Evolutionary conservation across 2,329 filamentous ascomycete species (phyloP), one percentile per base, ranked within the genome.

Genomic region (Arthrobotrys sinensis): DNA sequence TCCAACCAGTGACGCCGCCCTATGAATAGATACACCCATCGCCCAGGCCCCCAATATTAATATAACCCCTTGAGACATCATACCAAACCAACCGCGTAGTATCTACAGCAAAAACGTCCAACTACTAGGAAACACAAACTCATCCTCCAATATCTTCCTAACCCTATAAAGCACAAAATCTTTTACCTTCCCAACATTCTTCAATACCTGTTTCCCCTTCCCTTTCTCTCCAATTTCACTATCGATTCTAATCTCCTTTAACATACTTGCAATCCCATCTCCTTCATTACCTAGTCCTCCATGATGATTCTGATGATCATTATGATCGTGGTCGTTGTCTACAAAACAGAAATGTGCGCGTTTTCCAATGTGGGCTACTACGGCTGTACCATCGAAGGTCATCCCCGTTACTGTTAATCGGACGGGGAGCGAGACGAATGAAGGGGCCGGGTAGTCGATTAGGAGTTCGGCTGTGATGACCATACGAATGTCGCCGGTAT

Each of bases 161-260:
- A 99, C 96, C 85, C 98, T 95, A 84, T 98, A 95, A 76, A 99
- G 87, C 71, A 99, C 93, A 84, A 99, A 99, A 82, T 93, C 92
- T 86, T 99, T 96, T 73, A 99, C 96, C 87, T 99, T 99, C 76
- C 96, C 95, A 62, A 99, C 95, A 84, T 99, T 99, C 87, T 97
- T 98, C 77, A 99, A 86, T 55, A 95, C 96, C 86, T 97, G 95
- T 85, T 96, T 97, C 28, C 93, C 93, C 77, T 92, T 91, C 82
- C 96, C 94, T 80, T 94, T 90, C 84, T 96, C 91, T 5, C 96
- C 96, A 84, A 99, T 99, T 85, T 99, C 96, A 84, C 95, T 98
- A 85, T 99, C 96, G 5, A 99, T 95, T 80, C 91, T 91, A 82
- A 99, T 97, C 85, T 98, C 93, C 84, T 97, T 93, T 70, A 99